These are phyloP conservation scores for Hamamelis virginiana DNA, from an alignment of 164 flowering plant genomes.

Conservation along the genomic window DNA sequence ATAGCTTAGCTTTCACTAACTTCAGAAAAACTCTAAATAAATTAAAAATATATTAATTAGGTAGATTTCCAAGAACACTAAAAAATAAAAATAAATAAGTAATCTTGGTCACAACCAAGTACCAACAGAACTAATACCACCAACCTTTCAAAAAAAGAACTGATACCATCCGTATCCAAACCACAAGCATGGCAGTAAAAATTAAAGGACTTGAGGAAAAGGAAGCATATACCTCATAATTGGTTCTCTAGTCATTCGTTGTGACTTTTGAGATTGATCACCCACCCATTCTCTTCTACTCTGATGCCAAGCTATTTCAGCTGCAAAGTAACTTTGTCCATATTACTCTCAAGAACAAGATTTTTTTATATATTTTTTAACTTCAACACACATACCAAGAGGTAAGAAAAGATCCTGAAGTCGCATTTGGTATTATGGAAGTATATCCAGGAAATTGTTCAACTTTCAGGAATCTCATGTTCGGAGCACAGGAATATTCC, in stretches of 20 bases:
- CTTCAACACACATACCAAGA: background rate
- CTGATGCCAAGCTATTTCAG: conserved; percentile 54
- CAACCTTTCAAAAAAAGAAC: too few relatives aligned
- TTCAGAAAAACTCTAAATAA: background rate
- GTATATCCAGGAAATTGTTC: too few relatives aligned
- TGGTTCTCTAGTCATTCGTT: conserved; percentile 35
- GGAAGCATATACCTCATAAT: conserved; percentile 38
- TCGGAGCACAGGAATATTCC: too few relatives aligned
- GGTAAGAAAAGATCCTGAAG: too few relatives aligned
- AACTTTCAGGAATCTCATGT: too few relatives aligned
- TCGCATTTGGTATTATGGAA: too few relatives aligned
- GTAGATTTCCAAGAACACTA: background rate
- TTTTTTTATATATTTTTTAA: too few relatives aligned
- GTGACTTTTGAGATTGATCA: conserved; percentile 34
- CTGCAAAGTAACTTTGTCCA: conserved; percentile 25
- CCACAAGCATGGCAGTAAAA: background rate
- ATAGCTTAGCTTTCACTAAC: background rate
- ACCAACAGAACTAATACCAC: too few relatives aligned
- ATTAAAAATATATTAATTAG: background rate
- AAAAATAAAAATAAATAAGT: background rate
- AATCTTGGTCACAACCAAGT: background rate
- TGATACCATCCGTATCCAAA: background rate
- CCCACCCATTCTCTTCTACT: conserved; percentile 50
- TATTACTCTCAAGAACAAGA: conserved; percentile 4
- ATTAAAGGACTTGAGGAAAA: background rate